phyloP scores from a whole-genome alignment of 2,329 filamentous ascomycete genomes.

The Penicillium corylophilum region DNA sequence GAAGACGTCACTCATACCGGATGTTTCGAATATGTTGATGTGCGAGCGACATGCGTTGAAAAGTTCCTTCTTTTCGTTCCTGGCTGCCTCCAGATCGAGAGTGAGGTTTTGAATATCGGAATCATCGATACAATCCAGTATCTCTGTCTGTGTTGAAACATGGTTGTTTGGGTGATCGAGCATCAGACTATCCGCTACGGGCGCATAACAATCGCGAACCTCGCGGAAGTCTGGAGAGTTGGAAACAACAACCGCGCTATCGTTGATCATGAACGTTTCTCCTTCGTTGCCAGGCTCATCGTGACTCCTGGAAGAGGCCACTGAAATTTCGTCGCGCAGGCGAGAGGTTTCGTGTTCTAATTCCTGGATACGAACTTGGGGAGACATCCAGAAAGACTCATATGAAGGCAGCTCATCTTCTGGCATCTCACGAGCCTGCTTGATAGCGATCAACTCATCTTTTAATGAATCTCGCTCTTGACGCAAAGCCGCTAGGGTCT shows the following conservation, averaged over 20 bases:
- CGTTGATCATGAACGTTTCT: constrained; percentile 32
- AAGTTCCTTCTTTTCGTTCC: constrained; percentile 39
- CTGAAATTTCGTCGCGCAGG: constrained; percentile 21
- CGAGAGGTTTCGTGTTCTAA: constrained; percentile 21
- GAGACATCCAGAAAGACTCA: constrained; percentile 18
- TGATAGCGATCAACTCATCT: constrained; percentile 26
- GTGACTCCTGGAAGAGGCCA: constrained; percentile 6
- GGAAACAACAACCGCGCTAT: constrained; percentile 32
- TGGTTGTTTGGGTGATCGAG: constrained; percentile 14
- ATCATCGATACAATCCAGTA: constrained; percentile 13
- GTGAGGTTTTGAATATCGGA: constrained; percentile 32
- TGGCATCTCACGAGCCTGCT: constrained; percentile 5
- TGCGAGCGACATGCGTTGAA: constrained; percentile 41
- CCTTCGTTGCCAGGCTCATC: constrained; percentile 12
- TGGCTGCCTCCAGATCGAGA: constrained; percentile 40
- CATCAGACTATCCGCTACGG: constrained; percentile 20
- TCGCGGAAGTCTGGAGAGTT: constrained; percentile 32
- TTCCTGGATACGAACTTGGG: constrained; percentile 17
- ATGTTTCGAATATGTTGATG: constrained; percentile 25
- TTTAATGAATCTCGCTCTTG: constrained; percentile 31
- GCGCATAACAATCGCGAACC: constrained; percentile 6
- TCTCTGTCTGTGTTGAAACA: constrained; percentile 19
- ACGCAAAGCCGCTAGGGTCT: constrained; percentile 23
- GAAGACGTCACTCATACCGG: constrained; percentile 19
- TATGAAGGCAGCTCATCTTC: constrained; percentile 11